phyloP scores from a whole-genome alignment of 2,329 filamentous ascomycete species.

The Cytospora mali region DNA sequence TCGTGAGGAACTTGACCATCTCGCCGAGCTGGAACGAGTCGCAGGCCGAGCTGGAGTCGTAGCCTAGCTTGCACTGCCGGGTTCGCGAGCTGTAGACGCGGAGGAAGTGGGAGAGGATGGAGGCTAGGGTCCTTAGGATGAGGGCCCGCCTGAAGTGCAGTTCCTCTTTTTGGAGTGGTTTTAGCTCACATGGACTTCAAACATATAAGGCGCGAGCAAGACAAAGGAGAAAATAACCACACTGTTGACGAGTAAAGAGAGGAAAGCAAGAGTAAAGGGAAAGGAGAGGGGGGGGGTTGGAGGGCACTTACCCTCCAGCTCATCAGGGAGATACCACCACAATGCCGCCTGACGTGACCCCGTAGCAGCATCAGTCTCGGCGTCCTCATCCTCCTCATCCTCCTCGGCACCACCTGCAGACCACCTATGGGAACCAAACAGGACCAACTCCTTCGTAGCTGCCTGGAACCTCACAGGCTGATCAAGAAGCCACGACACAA shows the following conservation, averaged over 20 bases:
- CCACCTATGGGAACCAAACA: conserved; percentile 66
- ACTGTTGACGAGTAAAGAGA: background rate
- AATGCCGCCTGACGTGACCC: conserved; percentile 41
- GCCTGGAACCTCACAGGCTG: conserved; percentile 61
- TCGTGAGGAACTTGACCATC: conserved; percentile 71
- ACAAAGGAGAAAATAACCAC: background rate
- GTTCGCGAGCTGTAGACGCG: conserved; percentile 67
- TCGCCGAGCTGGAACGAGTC: conserved; percentile 80
- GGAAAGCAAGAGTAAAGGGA: background rate
- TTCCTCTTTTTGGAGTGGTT: conserved; percentile 16
- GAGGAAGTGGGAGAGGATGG: conserved; percentile 69
- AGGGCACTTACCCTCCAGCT: conserved; percentile 60
- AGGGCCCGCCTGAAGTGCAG: conserved; percentile 66
- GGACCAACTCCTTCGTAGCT: conserved; percentile 66
- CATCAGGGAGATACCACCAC: conserved; percentile 75
- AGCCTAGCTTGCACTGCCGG: conserved; percentile 71
- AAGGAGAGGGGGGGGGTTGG: background rate
- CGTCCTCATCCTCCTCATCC: conserved; percentile 34
- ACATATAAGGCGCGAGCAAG: conserved; percentile 3
- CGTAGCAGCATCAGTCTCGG: conserved; percentile 31
- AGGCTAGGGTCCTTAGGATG: conserved; percentile 70
- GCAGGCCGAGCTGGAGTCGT: conserved; percentile 71
- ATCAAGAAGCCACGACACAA: conserved; percentile 67
- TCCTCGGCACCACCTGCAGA: conserved; percentile 42
- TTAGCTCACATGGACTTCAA: conserved; percentile 41